Base-by-base conservation (phyloP, 306 rosid genomes). In the Malus sylvestris region DNA sequence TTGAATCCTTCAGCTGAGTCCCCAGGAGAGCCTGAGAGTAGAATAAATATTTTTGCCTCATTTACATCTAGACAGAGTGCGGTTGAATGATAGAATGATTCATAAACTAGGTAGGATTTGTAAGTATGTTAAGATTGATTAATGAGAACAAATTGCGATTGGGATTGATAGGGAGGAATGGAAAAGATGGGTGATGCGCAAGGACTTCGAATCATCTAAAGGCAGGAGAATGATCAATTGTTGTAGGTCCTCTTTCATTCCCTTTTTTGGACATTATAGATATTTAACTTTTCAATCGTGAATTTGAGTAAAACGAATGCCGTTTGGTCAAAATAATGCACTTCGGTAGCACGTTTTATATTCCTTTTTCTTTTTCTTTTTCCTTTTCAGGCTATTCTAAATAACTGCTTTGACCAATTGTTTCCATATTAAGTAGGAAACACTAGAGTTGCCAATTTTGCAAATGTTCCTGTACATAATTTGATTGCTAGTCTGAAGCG, bases 161-260 rank as follows among this genome's bases (percentile, higher is more conserved):
- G 79, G 78, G 90, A 89, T 88, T 92, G 88, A 87, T 92, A 89
- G 98, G 97, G 85, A 73, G 76, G 90, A 89, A 81, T 83, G 96
- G 93, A 90, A 90, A 91, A 84, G 96, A 89, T 79, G 96, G 97
- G 93, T 92, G 91, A 89, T 80, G 90, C 85, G 64, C 91, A 75
- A 70, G 82, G 89, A 70, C 87, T 57, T 81, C 67, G 72, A 46
- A 78, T 85, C 85, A 84, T 87, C 85, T 85, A 75, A 78, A 78
- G 87, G 93, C 93, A 42, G 82, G 86, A 84, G 88, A 81, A 77
- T 90, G 83, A 71, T 87, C 84, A 86, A 83, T 76, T 84, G 81
- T 80, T 58, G 83, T 90, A 88, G 93, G 96, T 90, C 82, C 71
- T 85, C 75, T 78, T 87, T 81, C 76, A 29, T 79, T 64, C 82